Evolutionary conservation across 805 yeast species (phyloP).

Genomic region (Kodamaea sagamina): DNA sequence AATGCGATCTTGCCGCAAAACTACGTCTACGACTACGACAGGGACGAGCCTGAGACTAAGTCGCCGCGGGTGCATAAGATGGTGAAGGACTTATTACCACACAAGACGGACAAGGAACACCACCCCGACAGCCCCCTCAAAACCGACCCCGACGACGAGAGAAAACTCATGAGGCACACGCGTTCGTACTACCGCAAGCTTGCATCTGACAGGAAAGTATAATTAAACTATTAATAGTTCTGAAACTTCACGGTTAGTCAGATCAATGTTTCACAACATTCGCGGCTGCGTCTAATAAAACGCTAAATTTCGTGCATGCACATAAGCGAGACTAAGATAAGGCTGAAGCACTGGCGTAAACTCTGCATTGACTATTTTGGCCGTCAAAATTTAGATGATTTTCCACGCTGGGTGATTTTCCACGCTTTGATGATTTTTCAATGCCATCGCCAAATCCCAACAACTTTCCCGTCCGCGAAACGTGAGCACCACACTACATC

Average conservation of each 20-base stretch:
- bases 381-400: too few relatives aligned
- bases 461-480: too few relatives aligned
- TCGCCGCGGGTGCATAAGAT: constrained; percentile 27
- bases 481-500: too few relatives aligned
- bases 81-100: constrained; percentile 33
- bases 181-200: constrained; percentile 28
- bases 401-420: too few relatives aligned
- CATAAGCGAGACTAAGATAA: background rate
- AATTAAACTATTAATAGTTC: too few relatives aligned
- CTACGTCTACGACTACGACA: constrained; percentile 31
- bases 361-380: too few relatives aligned
- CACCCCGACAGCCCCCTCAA: constrained; percentile 10
- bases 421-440: too few relatives aligned
- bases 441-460: too few relatives aligned
- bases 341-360: too few relatives aligned
- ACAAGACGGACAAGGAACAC: constrained; percentile 21
- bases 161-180: constrained; percentile 37
- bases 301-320: background rate
- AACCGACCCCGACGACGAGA: constrained; percentile 26
- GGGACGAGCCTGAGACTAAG: constrained; percentile 6
- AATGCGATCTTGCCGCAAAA: constrained; percentile 43
- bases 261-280: too few relatives aligned
- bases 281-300: background rate
- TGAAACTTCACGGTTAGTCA: too few relatives aligned
- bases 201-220: constrained; percentile 1